Conservation (phyloP, 2,329 filamentous ascomycete species). For the Neoarthrinium moseri region DNA sequence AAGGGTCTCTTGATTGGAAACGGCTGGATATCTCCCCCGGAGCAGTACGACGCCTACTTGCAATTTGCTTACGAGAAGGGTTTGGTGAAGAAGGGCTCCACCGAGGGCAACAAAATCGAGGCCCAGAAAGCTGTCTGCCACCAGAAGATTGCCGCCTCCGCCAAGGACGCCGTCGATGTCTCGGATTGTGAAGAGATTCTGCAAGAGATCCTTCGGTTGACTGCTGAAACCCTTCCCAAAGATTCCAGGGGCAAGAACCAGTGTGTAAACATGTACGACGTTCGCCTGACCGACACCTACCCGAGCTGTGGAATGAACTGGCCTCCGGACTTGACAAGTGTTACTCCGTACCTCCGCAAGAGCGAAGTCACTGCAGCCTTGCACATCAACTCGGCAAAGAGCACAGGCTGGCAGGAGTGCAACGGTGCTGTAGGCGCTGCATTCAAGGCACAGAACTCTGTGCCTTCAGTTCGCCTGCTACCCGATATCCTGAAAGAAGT, state of each 20-base stretch:
- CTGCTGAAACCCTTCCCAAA: constrained; percentile 50
- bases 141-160: constrained; percentile 51
- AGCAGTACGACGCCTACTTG: constrained; percentile 89
- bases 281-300: constrained; percentile 77
- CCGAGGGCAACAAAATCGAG: constrained; percentile 65
- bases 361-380: constrained; percentile 77
- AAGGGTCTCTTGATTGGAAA: constrained; percentile 91
- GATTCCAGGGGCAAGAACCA: constrained; percentile 49
- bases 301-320: constrained; percentile 96
- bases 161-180: constrained; percentile 64
- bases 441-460: constrained; percentile 70
- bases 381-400: constrained; percentile 79
- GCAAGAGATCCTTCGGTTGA: constrained; percentile 66
- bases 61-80: constrained; percentile 76
- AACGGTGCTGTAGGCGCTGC: constrained; percentile 71
- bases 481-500: constrained; percentile 77
- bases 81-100: constrained; percentile 66
- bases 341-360: constrained; percentile 83
- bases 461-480: constrained; percentile 70
- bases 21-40: constrained; percentile 88
- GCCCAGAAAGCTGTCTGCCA: constrained; percentile 68
- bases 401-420: constrained; percentile 90
- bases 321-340: constrained; percentile 78
- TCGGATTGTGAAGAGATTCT: constrained; percentile 74
- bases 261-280: constrained; percentile 97